Percentiles rank a stretch among this genome's conserved stretches.
Evolutionary conservation across 768 basidiomycete species (phyloP).

Genomic region (Hysterangium stoloniferum): DNA sequence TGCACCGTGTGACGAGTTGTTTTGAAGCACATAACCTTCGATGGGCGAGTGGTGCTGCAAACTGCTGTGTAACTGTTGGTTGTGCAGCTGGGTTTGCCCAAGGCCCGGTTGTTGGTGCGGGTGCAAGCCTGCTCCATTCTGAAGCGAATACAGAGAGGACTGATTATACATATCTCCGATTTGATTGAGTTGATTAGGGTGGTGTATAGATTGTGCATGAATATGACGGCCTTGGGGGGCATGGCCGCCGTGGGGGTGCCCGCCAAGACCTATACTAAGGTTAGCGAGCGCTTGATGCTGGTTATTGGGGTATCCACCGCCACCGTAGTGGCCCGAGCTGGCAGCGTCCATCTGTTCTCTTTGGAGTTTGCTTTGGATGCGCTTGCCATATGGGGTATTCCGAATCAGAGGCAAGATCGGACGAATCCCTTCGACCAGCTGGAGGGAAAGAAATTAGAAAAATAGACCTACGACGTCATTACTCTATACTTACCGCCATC

Average conservation of each 20-base stretch:
- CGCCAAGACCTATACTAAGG: slow-evolving; percentile 42
- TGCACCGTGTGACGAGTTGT: slow-evolving; percentile 48
- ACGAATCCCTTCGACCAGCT: slow-evolving; percentile 92
- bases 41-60: slow-evolving; percentile 60
- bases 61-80: slow-evolving; percentile 15
- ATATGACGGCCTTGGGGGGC: slow-evolving; percentile 46
- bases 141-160: slow-evolving; percentile 9
- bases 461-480: neutral
- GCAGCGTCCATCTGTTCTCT: slow-evolving; percentile 72
- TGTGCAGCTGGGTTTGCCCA: slow-evolving; percentile 47
- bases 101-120: slow-evolving; percentile 26
- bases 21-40: slow-evolving; percentile 76
- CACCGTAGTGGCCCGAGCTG: slow-evolving; percentile 12
- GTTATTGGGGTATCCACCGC: slow-evolving; percentile 40
- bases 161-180: slow-evolving; percentile 53
- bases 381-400: slow-evolving; percentile 98
- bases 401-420: slow-evolving; percentile 98
- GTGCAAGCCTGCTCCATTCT: slow-evolving; percentile 24
- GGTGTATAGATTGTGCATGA: slow-evolving; percentile 25
- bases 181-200: slow-evolving; percentile 40
- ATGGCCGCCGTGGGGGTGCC: slow-evolving; percentile 50
- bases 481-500: slow-evolving; percentile 39
- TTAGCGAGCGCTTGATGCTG: slow-evolving; percentile 54
- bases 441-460: neutral
- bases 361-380: slow-evolving; percentile 97